These are phyloP conservation scores for Amanita exitialis DNA, from an alignment of 768 basidiomycete species.

Conservation along the genomic window DNA sequence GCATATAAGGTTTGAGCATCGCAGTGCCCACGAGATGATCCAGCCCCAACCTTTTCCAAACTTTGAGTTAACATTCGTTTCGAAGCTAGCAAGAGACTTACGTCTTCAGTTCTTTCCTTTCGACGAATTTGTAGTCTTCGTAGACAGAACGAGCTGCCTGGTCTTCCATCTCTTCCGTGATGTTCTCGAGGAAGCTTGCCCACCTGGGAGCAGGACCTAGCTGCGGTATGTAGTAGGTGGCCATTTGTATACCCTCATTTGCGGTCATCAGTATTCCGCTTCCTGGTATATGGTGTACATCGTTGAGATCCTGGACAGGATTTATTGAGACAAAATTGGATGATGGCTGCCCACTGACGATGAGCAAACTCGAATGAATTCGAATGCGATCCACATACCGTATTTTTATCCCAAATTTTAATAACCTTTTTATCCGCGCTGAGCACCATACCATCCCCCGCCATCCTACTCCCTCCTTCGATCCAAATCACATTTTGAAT, in stretches of 20 bases:
- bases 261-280: slow-evolving; percentile 88
- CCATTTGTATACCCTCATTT: slow-evolving; percentile 96
- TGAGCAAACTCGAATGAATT: slow-evolving; percentile 4
- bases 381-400: slow-evolving; percentile 34
- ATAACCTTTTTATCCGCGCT: slow-evolving; percentile 96
- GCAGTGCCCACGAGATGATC: slow-evolving; percentile 93
- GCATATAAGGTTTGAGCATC: slow-evolving; percentile 98
- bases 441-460: slow-evolving; percentile 79
- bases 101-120: slow-evolving; percentile 77
- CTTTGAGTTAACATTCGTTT: slow-evolving; percentile 5
- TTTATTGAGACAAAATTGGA: slow-evolving; percentile 90
- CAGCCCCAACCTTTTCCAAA: slow-evolving; percentile 64
- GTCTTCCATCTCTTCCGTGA: slow-evolving; percentile 98
- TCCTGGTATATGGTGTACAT: slow-evolving; percentile 81
- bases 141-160: slow-evolving; percentile 71
- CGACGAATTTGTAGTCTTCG: slow-evolving; percentile 97
- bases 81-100: slow-evolving; percentile 26
- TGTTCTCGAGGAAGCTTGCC: slow-evolving; percentile 96
- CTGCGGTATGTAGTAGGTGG: slow-evolving; percentile 89
- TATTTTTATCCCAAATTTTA: slow-evolving; percentile 91
- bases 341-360: slow-evolving; percentile 44
- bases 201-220: slow-evolving; percentile 94
- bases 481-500: slow-evolving; percentile 84
- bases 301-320: slow-evolving; percentile 81
- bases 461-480: slow-evolving; percentile 76